Percentiles rank a stretch among this genome's conserved stretches.
phyloP scores from a whole-genome alignment of 208 protist genomes.

The Trypanosoma scelopori region DNA sequence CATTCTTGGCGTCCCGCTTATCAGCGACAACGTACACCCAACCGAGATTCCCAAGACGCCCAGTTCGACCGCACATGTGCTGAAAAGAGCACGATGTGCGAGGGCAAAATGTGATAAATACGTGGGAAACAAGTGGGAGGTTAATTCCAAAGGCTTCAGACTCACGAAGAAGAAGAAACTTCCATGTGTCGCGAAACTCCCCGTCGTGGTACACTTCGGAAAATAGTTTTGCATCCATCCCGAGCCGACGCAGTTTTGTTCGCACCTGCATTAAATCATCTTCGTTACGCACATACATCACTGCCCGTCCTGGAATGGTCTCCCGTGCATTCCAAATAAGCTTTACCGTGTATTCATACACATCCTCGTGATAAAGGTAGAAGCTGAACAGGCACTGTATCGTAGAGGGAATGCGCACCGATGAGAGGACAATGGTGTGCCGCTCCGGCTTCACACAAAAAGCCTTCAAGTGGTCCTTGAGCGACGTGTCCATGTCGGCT shows the following conservation, averaged over 20 bases:
- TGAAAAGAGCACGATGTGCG: conserved; percentile 63
- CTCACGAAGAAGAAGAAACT: conserved; percentile 76
- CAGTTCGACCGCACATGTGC: conserved; percentile 83
- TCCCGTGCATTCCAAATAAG: conserved; percentile 66
- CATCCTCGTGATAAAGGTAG: conserved; percentile 40
- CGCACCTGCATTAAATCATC: conserved; percentile 62
- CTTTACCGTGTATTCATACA: conserved; percentile 41
- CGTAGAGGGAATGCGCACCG: conserved; percentile 66
- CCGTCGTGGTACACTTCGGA: conserved; percentile 68
- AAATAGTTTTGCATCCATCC: conserved; percentile 78
- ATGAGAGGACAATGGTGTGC: conserved; percentile 70
- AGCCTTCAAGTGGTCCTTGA: conserved; percentile 74
- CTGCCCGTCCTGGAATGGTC: conserved; percentile 68
- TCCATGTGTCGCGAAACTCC: conserved; percentile 56
- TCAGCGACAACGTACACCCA: conserved; percentile 82
- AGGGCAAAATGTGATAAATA: conserved; percentile 80
- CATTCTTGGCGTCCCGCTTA: conserved; percentile 47
- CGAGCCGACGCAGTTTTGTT: conserved; percentile 48
- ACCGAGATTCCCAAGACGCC: conserved; percentile 74
- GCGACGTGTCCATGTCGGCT: conserved; percentile 55
- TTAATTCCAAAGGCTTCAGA: conserved; percentile 74
- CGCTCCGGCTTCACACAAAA: conserved; percentile 76
- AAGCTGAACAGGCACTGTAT: conserved; percentile 87
- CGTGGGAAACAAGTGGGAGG: conserved; percentile 80
- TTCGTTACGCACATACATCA: conserved; percentile 62